Evolutionary conservation across 2,329 filamentous ascomycete species (phyloP).

Genomic region (Pseudogymnoascus sp.): DNA sequence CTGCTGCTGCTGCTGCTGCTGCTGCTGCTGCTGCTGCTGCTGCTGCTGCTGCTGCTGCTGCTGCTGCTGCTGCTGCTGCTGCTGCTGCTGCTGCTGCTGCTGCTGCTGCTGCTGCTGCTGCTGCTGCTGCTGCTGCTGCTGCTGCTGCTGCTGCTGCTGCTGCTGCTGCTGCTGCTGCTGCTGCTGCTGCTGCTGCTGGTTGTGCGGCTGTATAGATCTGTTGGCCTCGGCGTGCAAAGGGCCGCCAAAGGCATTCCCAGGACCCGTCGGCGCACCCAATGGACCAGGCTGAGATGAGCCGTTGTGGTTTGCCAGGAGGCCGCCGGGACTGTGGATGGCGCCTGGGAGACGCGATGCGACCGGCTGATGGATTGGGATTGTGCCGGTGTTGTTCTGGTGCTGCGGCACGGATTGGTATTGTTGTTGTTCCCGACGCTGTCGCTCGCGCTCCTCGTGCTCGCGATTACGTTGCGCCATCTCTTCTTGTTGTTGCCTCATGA

Average conservation of each 20-base stretch:
- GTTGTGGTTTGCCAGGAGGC: constrained; percentile 69
- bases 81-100: no score
- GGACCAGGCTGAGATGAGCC: constrained; percentile 48
- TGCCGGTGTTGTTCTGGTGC: constrained; percentile 80
- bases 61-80: no score
- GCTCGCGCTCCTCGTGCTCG: constrained; percentile 50
- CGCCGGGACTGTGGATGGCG: constrained; percentile 86
- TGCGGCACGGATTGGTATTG: constrained; percentile 59
- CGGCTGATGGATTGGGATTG: constrained; percentile 88
- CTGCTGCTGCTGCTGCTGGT: constrained; percentile 31
- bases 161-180: constrained; percentile 20
- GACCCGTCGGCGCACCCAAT: constrained; percentile 29
- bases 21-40: no score
- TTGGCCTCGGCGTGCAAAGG: constrained; percentile 46
- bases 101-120: no score
- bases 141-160: no score
- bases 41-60: no score
- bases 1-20: no score
- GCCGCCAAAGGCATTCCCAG: constrained; percentile 42
- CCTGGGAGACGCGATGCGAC: constrained; percentile 74
- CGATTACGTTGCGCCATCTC: constrained; percentile 45
- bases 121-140: no score
- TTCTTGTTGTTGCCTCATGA: constrained; percentile 40
- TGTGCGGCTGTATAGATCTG: constrained; percentile 45
- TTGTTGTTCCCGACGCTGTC: constrained; percentile 57